Percentiles rank a stretch among this genome's conserved stretches.
These are phyloP conservation scores for Apiotrichum gracile DNA, from an alignment of 1,284 basidiomycete genomes.

Conservation along the genomic window DNA sequence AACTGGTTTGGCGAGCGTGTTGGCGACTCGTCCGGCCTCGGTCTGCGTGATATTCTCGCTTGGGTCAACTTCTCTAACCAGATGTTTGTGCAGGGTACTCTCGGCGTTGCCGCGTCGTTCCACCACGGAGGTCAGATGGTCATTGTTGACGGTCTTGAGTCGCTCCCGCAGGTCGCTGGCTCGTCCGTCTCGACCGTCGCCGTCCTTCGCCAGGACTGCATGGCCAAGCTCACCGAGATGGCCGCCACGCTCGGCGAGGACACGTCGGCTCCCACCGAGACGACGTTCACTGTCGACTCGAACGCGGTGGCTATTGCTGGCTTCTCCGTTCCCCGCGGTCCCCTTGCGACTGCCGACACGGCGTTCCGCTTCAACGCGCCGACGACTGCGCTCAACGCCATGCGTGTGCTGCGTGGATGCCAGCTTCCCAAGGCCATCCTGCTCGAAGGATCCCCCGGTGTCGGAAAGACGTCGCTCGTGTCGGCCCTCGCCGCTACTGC, in stretches of 20 bases:
- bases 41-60: constrained; percentile 83
- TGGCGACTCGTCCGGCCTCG: constrained; percentile 58
- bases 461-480: constrained; percentile 97
- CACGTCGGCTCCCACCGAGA: neutral
- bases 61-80: constrained; percentile 88
- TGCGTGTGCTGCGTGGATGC: constrained; percentile 83
- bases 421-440: constrained; percentile 89
- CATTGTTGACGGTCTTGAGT: constrained; percentile 73
- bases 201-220: constrained; percentile 35
- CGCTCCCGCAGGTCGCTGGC: constrained; percentile 60
- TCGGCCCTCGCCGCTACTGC: constrained; percentile 76
- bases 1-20: constrained; percentile 69
- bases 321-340: constrained; percentile 67
- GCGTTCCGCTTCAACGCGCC: constrained; percentile 80
- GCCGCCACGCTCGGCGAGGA: constrained; percentile 19
- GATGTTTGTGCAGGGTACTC: constrained; percentile 45
- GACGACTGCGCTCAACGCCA: constrained; percentile 81
- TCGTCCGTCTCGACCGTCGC: constrained; percentile 34
- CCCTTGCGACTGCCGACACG: constrained; percentile 28
- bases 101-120: constrained; percentile 58
- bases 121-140: constrained; percentile 84
- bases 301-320: constrained; percentile 60
- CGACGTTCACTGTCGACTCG: constrained; percentile 19
- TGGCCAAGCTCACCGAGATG: constrained; percentile 27
- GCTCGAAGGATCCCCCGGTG: constrained; percentile 95